These are phyloP conservation scores for Colletotrichum sp. DNA, from an alignment of 2,329 filamentous ascomycete genomes.

Conservation along the genomic window DNA sequence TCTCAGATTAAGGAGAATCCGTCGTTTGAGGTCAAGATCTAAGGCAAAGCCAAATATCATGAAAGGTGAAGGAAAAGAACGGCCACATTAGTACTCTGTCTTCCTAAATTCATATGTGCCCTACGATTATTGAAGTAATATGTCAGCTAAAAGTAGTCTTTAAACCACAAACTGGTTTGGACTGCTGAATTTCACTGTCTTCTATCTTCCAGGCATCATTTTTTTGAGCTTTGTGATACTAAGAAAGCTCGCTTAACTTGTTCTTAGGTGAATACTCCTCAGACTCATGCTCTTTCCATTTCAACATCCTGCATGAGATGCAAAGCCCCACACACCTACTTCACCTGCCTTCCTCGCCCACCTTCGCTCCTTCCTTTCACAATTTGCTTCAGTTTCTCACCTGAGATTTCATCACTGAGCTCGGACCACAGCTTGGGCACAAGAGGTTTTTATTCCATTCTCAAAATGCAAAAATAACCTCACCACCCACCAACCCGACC, in stretches of 20 bases:
- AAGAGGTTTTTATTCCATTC: not conserved
- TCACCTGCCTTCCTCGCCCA: not conserved
- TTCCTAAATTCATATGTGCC: not conserved
- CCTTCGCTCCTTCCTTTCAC: not conserved
- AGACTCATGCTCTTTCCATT: not conserved
- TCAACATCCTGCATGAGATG: not conserved
- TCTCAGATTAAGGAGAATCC: constrained; percentile 38
- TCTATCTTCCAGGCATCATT: too few species aligned
- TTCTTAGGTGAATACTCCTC: not conserved
- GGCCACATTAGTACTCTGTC: too few species aligned
- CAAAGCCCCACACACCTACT: not conserved
- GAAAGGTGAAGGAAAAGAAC: too few species aligned
- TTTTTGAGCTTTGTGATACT: too few species aligned
- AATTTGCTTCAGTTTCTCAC: not conserved
- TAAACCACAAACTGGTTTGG: not conserved
- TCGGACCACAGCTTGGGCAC: not conserved
- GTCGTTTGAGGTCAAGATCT: constrained; percentile 36
- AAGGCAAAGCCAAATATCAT: not conserved
- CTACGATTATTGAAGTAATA: not conserved
- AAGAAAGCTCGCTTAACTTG: not conserved
- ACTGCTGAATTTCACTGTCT: not conserved
- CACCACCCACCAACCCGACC: not conserved
- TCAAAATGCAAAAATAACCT: not conserved
- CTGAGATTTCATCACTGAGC: not conserved
- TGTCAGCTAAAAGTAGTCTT: not conserved